These are phyloP conservation scores for Dalbergia cochinchinensis DNA, from an alignment of 306 rosid genomes.

Conservation along the genomic window DNA sequence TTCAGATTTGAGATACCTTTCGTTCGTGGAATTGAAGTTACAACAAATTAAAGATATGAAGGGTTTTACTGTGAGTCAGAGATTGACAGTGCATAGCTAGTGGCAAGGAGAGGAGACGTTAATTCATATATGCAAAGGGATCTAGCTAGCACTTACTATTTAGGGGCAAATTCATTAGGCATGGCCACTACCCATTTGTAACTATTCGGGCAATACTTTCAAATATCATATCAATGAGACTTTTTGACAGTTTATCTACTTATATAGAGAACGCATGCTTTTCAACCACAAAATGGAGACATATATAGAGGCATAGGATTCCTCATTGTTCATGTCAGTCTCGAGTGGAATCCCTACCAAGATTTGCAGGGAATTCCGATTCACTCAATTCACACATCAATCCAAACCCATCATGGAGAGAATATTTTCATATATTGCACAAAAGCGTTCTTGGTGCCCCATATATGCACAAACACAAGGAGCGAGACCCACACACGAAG, in stretches of 20 bases:
- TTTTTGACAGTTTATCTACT: slow-evolving; percentile 40
- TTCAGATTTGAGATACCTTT: not conserved
- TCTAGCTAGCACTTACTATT: slow-evolving; percentile 4
- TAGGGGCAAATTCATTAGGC: slow-evolving; percentile 20
- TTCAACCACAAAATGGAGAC: slow-evolving; percentile 37
- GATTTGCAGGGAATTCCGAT: slow-evolving; percentile 31
- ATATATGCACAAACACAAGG: slow-evolving; percentile 6
- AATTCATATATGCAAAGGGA: not conserved
- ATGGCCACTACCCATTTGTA: slow-evolving; percentile 28
- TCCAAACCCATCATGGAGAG: slow-evolving; percentile 35
- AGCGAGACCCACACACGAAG: slow-evolving; percentile 28
- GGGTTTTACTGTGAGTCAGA: slow-evolving; percentile 30
- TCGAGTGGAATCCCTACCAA: slow-evolving; percentile 40
- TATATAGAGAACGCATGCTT: not conserved
- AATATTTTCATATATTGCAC: not conserved
- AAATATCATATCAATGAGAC: slow-evolving; percentile 37
- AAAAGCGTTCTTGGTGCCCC: not conserved
- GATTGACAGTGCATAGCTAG: too few relatives aligned
- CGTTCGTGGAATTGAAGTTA: too few relatives aligned
- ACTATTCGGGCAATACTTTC: not conserved
- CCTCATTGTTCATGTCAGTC: slow-evolving; percentile 46
- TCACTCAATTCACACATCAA: slow-evolving; percentile 40
- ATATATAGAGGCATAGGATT: slow-evolving; percentile 40
- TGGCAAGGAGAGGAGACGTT: too few relatives aligned
- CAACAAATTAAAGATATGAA: not conserved